phyloP scores from a whole-genome alignment of 2,329 filamentous ascomycete genomes.

The Aspergillus calidoustus region DNA sequence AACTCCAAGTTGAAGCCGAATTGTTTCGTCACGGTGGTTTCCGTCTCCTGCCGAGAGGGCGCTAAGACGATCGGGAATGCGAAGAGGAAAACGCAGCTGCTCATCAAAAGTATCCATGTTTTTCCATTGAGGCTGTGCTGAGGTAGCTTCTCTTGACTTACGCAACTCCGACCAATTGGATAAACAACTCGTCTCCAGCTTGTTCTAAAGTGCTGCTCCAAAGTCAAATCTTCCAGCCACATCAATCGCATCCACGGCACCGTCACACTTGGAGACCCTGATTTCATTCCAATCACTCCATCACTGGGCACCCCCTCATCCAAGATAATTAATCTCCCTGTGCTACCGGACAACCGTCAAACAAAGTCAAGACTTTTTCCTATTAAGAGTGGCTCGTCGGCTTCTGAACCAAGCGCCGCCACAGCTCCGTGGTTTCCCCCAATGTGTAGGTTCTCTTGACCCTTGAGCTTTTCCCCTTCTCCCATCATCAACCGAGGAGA shows the following conservation, averaged over 20 bases:
- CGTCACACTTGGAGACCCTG: slow-evolving; percentile 5
- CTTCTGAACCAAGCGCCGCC: slow-evolving; percentile 14
- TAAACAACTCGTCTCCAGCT: neutral
- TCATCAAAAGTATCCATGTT: neutral
- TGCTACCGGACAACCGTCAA: slow-evolving; percentile 1
- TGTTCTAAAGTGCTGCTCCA: neutral
- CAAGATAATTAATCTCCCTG: slow-evolving; percentile 4
- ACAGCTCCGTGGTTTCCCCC: slow-evolving; percentile 21
- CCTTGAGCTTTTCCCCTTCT: slow-evolving; percentile 11
- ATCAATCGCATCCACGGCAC: slow-evolving; percentile 8
- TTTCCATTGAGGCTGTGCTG: neutral
- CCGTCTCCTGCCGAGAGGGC: slow-evolving; percentile 1
- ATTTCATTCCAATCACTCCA: slow-evolving; percentile 2
- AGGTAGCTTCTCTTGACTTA: neutral
- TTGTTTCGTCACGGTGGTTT: neutral
- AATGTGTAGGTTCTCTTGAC: slow-evolving; percentile 28
- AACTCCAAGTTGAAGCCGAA: neutral
- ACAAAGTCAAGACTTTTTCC: neutral
- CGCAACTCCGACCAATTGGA: neutral
- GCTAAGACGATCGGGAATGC: neutral
- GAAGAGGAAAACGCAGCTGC: neutral
- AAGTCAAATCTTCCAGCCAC: slow-evolving; percentile 14
- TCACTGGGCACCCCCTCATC: neutral
- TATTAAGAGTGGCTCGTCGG: slow-evolving; percentile 14
- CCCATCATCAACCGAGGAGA: slow-evolving; percentile 11